Conservation (phyloP, 139 green algal species). For the Pleodorina starrii region DNA sequence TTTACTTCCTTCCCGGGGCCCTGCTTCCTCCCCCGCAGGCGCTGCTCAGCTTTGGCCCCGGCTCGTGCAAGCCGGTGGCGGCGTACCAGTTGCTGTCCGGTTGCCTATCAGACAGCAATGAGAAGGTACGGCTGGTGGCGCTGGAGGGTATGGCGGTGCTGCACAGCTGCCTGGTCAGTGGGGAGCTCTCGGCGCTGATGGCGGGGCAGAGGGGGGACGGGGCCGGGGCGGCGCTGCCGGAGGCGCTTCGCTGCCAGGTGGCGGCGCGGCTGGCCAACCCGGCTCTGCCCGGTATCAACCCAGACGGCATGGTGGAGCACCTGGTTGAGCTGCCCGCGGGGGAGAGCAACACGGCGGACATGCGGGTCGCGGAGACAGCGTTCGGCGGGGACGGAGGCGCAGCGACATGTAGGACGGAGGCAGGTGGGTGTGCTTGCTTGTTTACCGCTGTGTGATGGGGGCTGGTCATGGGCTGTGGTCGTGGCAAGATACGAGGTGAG, state of each 20-base stretch:
- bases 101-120: conserved; percentile 57
- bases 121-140: conserved; percentile 61
- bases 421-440: too few species aligned
- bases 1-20: neutral
- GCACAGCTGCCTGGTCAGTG: conserved; percentile 5
- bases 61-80: conserved; percentile 31
- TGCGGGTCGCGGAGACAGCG: conserved; percentile 10
- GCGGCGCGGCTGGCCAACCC: conserved; percentile 47
- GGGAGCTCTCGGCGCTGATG: conserved; percentile 59
- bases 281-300: conserved; percentile 57
- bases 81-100: conserved; percentile 48
- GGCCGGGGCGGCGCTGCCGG: conserved; percentile 32
- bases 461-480: neutral
- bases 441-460: too few species aligned
- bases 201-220: neutral
- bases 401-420: neutral
- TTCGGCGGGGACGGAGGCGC: neutral
- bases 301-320: conserved; percentile 64
- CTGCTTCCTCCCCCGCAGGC: conserved; percentile 52
- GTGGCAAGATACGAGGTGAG: too few species aligned
- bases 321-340: conserved; percentile 37
- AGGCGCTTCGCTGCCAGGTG: conserved; percentile 54
- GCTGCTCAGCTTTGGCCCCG: conserved; percentile 52
- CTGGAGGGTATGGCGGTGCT: conserved; percentile 75
- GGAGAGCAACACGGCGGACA: neutral